phyloP scores from a whole-genome alignment of 768 basidiomycete species.

The Trametes cingulata region DNA sequence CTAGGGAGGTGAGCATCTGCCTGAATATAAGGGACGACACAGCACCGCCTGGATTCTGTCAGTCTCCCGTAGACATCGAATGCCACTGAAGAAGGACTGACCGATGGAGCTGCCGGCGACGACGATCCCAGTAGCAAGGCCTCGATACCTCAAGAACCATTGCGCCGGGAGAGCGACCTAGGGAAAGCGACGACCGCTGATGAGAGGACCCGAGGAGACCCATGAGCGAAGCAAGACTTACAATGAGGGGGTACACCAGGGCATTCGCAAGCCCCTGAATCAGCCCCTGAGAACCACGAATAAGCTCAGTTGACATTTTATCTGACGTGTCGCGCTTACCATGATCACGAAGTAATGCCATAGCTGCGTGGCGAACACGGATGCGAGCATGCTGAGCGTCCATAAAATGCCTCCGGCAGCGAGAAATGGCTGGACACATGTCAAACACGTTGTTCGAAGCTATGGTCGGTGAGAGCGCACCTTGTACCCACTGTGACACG shows the following conservation, averaged over 20 bases:
- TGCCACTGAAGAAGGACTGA: background rate
- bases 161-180: conserved; percentile 32
- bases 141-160: conserved; percentile 34
- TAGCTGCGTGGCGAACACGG: conserved; percentile 24
- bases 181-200: too few relatives aligned
- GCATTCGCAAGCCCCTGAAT: conserved; percentile 23
- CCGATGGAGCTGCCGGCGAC: conserved; percentile 32
- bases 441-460: background rate
- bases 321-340: conserved; percentile 1
- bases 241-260: conserved; percentile 24
- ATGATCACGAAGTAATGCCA: conserved; percentile 28
- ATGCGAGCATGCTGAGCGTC: conserved; percentile 27
- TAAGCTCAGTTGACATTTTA: background rate
- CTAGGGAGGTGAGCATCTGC: conserved; percentile 20
- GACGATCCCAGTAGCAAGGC: conserved; percentile 36
- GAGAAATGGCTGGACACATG: conserved; percentile 20
- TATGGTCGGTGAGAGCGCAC: background rate
- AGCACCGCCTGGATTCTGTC: conserved; percentile 21
- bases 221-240: background rate
- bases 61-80: background rate
- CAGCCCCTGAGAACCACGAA: conserved; percentile 10
- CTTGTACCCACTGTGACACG: conserved; percentile 18
- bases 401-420: conserved; percentile 25
- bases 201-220: background rate
- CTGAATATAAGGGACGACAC: conserved; percentile 26